Evolutionary conservation across 2,329 filamentous ascomycete genomes (phyloP), one percentile per base, ranked within the genome.

Genomic region (Neofusicoccum parvum): DNA sequence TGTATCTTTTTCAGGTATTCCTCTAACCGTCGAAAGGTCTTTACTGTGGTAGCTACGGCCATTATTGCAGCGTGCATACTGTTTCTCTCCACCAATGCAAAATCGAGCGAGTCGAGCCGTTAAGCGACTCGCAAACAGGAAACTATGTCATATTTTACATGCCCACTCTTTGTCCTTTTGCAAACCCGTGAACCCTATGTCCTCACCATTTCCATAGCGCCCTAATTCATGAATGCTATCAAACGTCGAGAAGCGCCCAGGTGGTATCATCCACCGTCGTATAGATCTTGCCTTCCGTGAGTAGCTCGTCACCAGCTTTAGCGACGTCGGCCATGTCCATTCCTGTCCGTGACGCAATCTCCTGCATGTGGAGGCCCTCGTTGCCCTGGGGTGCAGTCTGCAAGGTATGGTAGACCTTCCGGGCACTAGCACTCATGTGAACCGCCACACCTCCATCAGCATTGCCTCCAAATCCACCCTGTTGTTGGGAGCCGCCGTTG

Each of bases 251-350:
- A 68, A 96, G 82, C 49, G 92, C 92, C 90, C 92, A 98, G 0
- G 94, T 98, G 78, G 92, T 86, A 73, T 98, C 94, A 79, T 98
- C 93, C 65, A 96, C 86, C 10, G 96, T 99, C 34, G 92, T 92
- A 80, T 92, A 99, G 69, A 97, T 92, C 71, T 92, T 75, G 36
- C 93, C 92, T 64, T 87, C 80, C 2, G 83, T 83, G 49, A 92
- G 78, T 73, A 99, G 79, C 79, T 98, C 93, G 71, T 97, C 92
- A 10, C 91, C 88, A n/a, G 88, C 94, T 62, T 85, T 87, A 70
- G 89, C 81, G 14, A 95, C 90, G 51, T 96, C 92, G 32, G 83
- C 83, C 36, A 88, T 79, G 9, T 89, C 83, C 79, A 97, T 79
- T 7, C 86, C 83, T 17, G 90, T 82, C 66, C 85, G 83, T 54